phyloP scores from a whole-genome alignment of 1,139 yeast species.

The Candida sanyaensis region DNA sequence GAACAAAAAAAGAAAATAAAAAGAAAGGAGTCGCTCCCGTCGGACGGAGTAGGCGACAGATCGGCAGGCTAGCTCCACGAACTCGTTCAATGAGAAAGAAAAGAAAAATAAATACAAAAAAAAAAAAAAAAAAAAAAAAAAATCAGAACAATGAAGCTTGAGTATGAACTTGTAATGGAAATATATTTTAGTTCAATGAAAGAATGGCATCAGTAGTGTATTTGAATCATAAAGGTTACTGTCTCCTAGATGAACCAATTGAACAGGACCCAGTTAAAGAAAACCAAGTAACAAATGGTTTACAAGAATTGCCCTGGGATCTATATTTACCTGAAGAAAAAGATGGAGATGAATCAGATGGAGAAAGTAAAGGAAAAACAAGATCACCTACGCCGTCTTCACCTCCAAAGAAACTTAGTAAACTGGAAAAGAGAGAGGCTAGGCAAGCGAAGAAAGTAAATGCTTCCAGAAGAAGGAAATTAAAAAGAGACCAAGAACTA shows the following conservation, averaged over 20 bases:
- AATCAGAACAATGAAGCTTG: background rate
- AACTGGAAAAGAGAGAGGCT: slow-evolving; percentile 30
- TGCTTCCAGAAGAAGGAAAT: slow-evolving; percentile 22
- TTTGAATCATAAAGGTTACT: slow-evolving; percentile 26
- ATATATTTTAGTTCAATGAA: background rate
- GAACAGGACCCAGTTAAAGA: background rate
- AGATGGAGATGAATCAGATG: slow-evolving; percentile 9
- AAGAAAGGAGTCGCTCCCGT: background rate
- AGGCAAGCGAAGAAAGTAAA: slow-evolving; percentile 32
- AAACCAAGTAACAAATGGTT: slow-evolving; percentile 24
- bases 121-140: background rate
- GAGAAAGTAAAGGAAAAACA: background rate
- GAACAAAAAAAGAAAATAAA: background rate
- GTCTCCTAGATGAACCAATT: slow-evolving; percentile 14
- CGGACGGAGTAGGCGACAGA: no score
- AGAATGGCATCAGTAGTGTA: slow-evolving; percentile 14
- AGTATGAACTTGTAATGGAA: background rate
- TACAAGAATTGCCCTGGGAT: slow-evolving; percentile 34
- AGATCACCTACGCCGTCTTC: background rate
- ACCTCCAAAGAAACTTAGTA: slow-evolving; percentile 19
- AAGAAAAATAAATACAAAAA: background rate
- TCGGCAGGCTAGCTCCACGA: background rate
- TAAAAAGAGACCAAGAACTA: slow-evolving; percentile 20
- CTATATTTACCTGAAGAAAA: slow-evolving; percentile 12
- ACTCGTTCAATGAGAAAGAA: background rate